Base-by-base conservation (phyloP, 2,329 filamentous ascomycete genomes). In the Xylariaceae sp. region DNA sequence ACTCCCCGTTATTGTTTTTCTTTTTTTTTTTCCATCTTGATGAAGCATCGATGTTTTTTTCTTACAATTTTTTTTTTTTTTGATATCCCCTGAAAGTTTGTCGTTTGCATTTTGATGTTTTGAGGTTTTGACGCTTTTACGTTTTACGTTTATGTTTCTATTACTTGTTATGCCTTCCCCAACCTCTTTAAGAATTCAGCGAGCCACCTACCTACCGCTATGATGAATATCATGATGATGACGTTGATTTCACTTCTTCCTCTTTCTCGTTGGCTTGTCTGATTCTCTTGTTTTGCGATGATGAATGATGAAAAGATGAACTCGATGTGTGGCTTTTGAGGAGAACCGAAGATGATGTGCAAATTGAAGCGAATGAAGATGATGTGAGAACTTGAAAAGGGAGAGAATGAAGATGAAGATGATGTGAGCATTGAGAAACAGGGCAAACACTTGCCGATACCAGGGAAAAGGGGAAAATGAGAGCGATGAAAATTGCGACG, bases 271-370 rank as follows among this genome's bases (percentile, higher is more conserved):
- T 57, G 50, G 46, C 57, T 35, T 19, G 19, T 19, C 19, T 19
- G 19, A 19, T 19, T 19, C 19, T 29, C 60, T 62, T 53, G 62
- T 60, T 61, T 61, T 51, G 29, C 35, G 44, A 47, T 52, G 32
- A 40, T 47, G 51, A 53, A 53, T 31, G 46, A 40, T 12, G 42
- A 43, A 53, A 55, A 54, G 2, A 53, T 56, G 59, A 45, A 47
- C 31, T 45, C 19, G 19, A 19, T 19, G 19, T 19, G 19, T 19
- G 19, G 19, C 19, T 19, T 19, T 19, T 19, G 19, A 19, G 19
- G 19, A 19, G 19, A 19, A 19, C 19, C 19, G 19, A 19, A 19
- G 19, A 37, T 11, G 35, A 37, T 37, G 35, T 6, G 35, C 8
- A 8, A 34, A 34, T 8, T 19, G 32, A 8, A 8, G 32, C 5